Conservation (phyloP, 257 asterid genomes). For the Ligustrum vulgare region DNA sequence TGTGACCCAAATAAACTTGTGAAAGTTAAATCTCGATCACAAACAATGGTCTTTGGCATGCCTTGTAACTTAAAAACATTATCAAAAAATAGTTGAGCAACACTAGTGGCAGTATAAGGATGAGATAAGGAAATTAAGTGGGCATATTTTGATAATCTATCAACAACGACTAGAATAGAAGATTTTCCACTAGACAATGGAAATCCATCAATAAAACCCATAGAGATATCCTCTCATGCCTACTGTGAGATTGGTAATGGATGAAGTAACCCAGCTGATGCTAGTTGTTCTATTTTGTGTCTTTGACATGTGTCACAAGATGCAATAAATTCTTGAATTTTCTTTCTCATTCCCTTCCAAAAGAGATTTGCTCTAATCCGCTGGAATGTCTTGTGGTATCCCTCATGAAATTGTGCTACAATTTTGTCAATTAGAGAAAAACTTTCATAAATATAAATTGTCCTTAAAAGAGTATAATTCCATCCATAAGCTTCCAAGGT, state of each 20-base stretch:
- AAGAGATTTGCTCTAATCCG: background rate
- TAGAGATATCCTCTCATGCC: background rate
- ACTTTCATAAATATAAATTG: no score
- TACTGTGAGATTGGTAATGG: background rate
- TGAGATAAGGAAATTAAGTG: background rate
- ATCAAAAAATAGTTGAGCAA: background rate
- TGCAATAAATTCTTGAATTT: no score
- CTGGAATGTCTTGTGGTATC: background rate
- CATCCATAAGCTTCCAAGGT: background rate
- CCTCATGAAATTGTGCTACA: no score
- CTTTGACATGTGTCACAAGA: background rate
- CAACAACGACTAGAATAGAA: background rate
- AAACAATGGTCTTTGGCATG: background rate
- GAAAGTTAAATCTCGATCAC: background rate
- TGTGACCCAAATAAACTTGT: no score
- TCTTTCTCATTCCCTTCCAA: background rate
- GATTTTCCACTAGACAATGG: background rate
- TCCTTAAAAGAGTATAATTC: background rate
- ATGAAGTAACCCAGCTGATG: background rate
- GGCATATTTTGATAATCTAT: constrained; percentile 4
- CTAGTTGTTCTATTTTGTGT: background rate
- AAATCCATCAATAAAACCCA: constrained; percentile 9
- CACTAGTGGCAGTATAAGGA: background rate
- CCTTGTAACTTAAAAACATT: constrained; percentile 1
- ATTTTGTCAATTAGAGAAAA: no score